phyloP scores from a whole-genome alignment of 306 rosid species.

The Delonix regia region DNA sequence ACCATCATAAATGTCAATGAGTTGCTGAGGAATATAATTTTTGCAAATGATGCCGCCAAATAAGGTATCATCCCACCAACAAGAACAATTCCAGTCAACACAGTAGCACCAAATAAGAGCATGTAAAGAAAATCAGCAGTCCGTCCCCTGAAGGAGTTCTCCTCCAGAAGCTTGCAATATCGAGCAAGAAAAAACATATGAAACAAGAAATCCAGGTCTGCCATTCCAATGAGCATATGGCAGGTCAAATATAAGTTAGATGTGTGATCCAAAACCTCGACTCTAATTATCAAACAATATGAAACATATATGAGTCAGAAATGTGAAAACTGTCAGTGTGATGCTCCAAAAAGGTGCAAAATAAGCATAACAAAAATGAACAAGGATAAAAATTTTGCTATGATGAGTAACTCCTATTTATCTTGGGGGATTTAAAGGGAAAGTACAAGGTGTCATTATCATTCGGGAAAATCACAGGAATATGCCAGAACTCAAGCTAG shows the following conservation, averaged over 20 bases:
- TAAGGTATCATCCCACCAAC: constrained; percentile 96
- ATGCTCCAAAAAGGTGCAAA: background rate
- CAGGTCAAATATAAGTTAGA: constrained; percentile 34
- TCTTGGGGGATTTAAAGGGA: background rate
- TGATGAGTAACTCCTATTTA: background rate
- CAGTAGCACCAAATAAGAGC: constrained; percentile 90
- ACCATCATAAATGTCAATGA: constrained; percentile 98
- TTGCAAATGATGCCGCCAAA: constrained; percentile 82
- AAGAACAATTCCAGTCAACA: constrained; percentile 89
- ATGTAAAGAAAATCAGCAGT: constrained; percentile 96
- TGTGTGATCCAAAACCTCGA: constrained; percentile 8
- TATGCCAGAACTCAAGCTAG: constrained; percentile 10
- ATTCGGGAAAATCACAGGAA: background rate
- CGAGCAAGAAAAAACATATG: constrained; percentile 99
- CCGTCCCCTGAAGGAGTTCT: constrained; percentile 96
- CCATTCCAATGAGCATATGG: constrained; percentile 36
- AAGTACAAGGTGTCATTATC: constrained; percentile 1
- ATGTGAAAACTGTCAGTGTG: background rate
- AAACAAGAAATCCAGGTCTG: constrained; percentile 98
- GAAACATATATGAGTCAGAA: constrained; percentile 1
- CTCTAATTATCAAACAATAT: constrained; percentile 16
- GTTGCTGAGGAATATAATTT: constrained; percentile 92
- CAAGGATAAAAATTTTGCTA: background rate
- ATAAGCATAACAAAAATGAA: background rate
- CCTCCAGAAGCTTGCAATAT: constrained; percentile 97